Evolutionary conservation across 2,329 filamentous ascomycete species (phyloP).

Genomic region (Canariomyces notabilis): DNA sequence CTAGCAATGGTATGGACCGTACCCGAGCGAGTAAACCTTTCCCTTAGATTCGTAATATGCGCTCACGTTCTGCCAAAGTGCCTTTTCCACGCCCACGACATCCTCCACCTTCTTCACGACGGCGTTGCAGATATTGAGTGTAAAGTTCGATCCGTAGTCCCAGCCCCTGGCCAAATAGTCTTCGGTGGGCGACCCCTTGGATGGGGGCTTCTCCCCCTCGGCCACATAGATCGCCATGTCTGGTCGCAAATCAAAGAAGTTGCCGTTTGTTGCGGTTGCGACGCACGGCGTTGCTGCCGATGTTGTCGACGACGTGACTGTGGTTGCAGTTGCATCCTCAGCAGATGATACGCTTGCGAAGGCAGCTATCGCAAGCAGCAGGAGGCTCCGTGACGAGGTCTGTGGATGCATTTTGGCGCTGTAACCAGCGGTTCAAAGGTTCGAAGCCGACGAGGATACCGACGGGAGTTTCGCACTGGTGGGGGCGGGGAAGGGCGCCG

Average conservation of each 20-base stretch:
- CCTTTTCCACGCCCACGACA: conserved; percentile 59
- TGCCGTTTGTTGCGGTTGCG: conserved; percentile 50
- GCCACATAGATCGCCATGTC: conserved; percentile 44
- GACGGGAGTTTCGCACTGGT: neutral
- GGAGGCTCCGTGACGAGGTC: conserved; percentile 12
- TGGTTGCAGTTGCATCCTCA: conserved; percentile 17
- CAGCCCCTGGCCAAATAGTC: conserved; percentile 65
- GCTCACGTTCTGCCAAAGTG: conserved; percentile 66
- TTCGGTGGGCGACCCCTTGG: conserved; percentile 38
- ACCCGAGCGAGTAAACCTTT: conserved; percentile 71
- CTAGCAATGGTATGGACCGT: conserved; percentile 30
- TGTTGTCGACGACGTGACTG: conserved; percentile 35
- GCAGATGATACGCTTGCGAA: conserved; percentile 27
- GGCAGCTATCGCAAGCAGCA: conserved; percentile 34
- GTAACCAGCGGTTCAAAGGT: neutral
- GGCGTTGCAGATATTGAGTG: conserved; percentile 72
- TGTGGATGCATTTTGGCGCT: conserved; percentile 23
- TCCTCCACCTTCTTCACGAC: conserved; percentile 63
- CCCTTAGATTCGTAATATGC: conserved; percentile 67
- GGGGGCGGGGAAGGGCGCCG: conserved; percentile 4
- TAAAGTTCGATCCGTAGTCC: conserved; percentile 78
- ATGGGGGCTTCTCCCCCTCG: conserved; percentile 40
- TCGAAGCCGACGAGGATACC: neutral
- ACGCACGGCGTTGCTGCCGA: conserved; percentile 47
- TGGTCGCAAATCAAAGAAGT: conserved; percentile 55